Evolutionary conservation across 2,329 filamentous ascomycete species (phyloP).

Genomic region (Lasiodiplodia hormozganensis): DNA sequence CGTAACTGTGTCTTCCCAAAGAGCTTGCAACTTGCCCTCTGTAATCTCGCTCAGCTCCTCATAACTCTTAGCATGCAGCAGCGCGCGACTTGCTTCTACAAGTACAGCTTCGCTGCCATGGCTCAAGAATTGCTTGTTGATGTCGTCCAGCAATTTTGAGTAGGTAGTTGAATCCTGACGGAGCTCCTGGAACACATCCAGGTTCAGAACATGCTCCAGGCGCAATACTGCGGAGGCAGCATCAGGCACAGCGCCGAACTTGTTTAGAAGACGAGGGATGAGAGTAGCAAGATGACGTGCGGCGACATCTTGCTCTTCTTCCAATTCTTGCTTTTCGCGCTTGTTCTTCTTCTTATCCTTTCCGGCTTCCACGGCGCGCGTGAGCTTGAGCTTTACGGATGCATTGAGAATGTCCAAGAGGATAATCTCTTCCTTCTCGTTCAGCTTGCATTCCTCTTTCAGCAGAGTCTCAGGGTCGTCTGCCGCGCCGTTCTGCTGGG

Average conservation of each 20-base stretch:
- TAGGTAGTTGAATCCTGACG: conserved; percentile 86
- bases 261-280: conserved; percentile 87
- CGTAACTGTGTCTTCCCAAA: conserved; percentile 86
- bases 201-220: conserved; percentile 83
- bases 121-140: conserved; percentile 92
- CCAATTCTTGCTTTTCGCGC: conserved; percentile 65
- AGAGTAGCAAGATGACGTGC: conserved; percentile 77
- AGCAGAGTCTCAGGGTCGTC: conserved; percentile 69
- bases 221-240: conserved; percentile 86
- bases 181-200: conserved; percentile 86
- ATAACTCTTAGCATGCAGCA: conserved; percentile 84
- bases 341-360: conserved; percentile 62
- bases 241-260: conserved; percentile 88
- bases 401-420: conserved; percentile 87
- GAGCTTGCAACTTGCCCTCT: conserved; percentile 76
- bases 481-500: conserved; percentile 59
- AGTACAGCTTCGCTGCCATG: conserved; percentile 88
- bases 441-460: conserved; percentile 75
- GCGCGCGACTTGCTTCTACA: conserved; percentile 79
- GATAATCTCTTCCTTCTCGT: conserved; percentile 77
- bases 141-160: conserved; percentile 82
- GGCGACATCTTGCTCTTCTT: conserved; percentile 77
- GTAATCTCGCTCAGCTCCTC: conserved; percentile 89
- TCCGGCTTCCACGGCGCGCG: conserved; percentile 68
- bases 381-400: conserved; percentile 76